Base-by-base conservation (phyloP, 1,284 basidiomycete genomes). In the Cutaneotrichosporon sp. region DNA sequence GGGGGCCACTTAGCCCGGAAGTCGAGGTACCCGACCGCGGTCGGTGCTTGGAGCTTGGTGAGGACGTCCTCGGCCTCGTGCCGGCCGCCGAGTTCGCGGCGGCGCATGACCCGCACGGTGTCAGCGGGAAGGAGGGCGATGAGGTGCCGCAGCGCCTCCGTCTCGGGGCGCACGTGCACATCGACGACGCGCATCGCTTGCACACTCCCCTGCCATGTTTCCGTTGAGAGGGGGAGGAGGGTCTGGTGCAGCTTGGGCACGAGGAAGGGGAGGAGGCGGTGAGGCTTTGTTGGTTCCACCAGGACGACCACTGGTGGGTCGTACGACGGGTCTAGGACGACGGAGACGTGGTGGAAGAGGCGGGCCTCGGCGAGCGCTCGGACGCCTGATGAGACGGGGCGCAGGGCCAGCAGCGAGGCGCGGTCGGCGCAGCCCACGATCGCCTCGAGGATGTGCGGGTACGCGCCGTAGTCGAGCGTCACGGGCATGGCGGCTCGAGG, bases 21-120 rank as follows among this genome's bases (percentile, higher is more conserved):
- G 22, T 53, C 51, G 34, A 53, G 34, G 22, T 53, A 53, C 4
- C 33, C 51, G 4, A 53, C 34, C 5, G 51, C 51, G 6, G 33
- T 38, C 14, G 51, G 34, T 18, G 51, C 22, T 34, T 53, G 51
- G 22, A 53, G 51, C 51, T 53, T 53, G 51, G 51, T 53, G 51
- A 38, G 34, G 18, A 53, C 51, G 51, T 53, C 51, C 22, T 53
- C 51, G 22, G 51, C 51, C 13, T 36, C 33, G 33, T 25, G 24
- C 11, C 33, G 51, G 22, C 51, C 51, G 11, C 51, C 51, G 20
- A 53, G 34, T 34, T 53, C 51, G 34, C 34, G 51, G 3, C 51
- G 51, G 22, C 51, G 51, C 51, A 53, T 53, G 33, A 53, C 18
- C 3, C 51, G 33, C n/a, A 53, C 34, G 6, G 34, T 33, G 6